Evolutionary conservation across 257 asterid species (phyloP), one percentile per base, ranked within the genome.

Genomic region (Verbascum thapsus): DNA sequence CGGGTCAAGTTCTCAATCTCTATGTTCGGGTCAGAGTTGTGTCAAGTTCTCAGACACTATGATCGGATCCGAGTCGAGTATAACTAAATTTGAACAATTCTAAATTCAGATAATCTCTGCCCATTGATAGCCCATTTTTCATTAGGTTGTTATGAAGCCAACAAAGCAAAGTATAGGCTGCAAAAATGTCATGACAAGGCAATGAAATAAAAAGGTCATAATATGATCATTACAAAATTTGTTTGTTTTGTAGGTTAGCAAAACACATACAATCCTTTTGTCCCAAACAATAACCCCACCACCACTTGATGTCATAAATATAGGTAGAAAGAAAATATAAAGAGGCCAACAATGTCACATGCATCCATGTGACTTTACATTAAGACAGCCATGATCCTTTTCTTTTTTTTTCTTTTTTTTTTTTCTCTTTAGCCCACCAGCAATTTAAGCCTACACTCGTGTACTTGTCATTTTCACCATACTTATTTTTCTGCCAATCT

Each of bases 291-390:
- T 26, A 26, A 26, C 32, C 32, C 32, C 32, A 2, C 32, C 32
- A 26, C 50, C 15, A 0, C 15, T 51, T 12, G 64, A 20, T 66
- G n/a, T 35, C 55, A 62, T 32, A 35, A 62, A 50, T 39, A 51
- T 57, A 26, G 2, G 32, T 26, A 26, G 32, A 5, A 1, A 34
- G 58, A 58, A 58, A 58, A 40, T 19, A 32, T n/a, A 47, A 15
- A 22, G 18, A 41, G 63, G 37, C 57, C 76, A 74, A 75, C 76
- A 70, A 66, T 53, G 39, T 37, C 76, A 75, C 80, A 70, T 75
- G 80, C 67, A 70, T 66, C 76, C 80, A 75, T 70, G 76, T 70
- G 76, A 61, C 30, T 60, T 70, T n/a, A 66, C 32, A 75, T 66
- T 65, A 70, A 60, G 70, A 47, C 78, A 23, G 41, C 69, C 58